Evolutionary conservation across 495 filamentous ascomycete species (phyloP), one percentile per base, ranked within the genome.

Genomic region (Pseudotulostoma volvatum): DNA sequence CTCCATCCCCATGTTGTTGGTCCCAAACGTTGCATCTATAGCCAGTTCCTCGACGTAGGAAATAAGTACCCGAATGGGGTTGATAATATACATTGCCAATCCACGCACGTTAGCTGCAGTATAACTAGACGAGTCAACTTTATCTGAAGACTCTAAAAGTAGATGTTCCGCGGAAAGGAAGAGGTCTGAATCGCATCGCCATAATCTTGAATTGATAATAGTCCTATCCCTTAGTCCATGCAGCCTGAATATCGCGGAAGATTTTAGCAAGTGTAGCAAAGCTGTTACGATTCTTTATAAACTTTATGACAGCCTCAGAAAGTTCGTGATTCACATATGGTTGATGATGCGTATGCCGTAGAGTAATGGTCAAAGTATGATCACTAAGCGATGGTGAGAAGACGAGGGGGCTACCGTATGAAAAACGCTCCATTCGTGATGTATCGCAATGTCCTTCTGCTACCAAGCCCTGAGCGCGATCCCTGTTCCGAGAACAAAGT

Each of bases 11-110:
- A 3, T 16, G 28, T 31, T 40, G 14, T 39, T 34, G 1, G 40
- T 42, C 30, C 40, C 33, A 16, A 25, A 37, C 30, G 33, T 42
- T 3, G 33, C 31, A 18, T 42, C 40, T 33, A 42, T 42, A 9
- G 30, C 40, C 11, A 37, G 31, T 31, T 42, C 13, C 11, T n/a
- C 15, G 17, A 20, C 40, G 11, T 11, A 20, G 9, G 5, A 19
- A 13, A 13, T 3, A 1, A 41, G 31, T 18, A n/a, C 23, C 9
- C 18, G 36, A 13, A 42, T 42, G 16, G 34, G 7, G 17, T 37
- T 21, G 30, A 14, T 13, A 16, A 11, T 15, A 15, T 36, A 42
- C 19, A 42, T 18, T 3, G 15, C 31, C n/a, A 42, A 42, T 42
- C 9, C 35, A 20, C 35, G 15, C 15, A 37, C 14, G 35, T 38